phyloP scores from a whole-genome alignment of 768 basidiomycete genomes.

The Lentinus tigrinus region DNA sequence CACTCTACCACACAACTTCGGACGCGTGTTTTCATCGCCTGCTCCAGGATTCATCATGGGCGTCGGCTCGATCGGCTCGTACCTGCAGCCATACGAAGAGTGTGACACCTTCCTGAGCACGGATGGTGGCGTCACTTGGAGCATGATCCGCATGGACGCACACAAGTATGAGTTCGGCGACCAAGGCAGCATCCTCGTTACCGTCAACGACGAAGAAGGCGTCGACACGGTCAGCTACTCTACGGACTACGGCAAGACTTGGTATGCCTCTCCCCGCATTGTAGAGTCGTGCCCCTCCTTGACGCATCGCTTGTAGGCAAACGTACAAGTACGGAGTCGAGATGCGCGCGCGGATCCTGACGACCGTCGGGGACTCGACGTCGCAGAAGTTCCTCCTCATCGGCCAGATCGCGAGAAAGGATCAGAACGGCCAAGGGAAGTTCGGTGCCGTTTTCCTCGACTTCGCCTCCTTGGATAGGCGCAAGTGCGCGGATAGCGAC shows the following conservation, averaged over 20 bases:
- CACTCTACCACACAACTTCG: slow-evolving; percentile 89
- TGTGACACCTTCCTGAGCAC: slow-evolving; percentile 92
- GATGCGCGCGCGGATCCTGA: slow-evolving; percentile 72
- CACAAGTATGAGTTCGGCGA: slow-evolving; percentile 98
- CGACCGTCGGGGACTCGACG: slow-evolving; percentile 91
- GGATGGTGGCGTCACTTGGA: slow-evolving; percentile 88
- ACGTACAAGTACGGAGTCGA: slow-evolving; percentile 66
- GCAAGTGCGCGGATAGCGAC: slow-evolving; percentile 69
- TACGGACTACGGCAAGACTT: slow-evolving; percentile 76
- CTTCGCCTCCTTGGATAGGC: slow-evolving; percentile 65
- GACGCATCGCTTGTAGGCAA: slow-evolving; percentile 48
- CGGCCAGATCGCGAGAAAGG: slow-evolving; percentile 67
- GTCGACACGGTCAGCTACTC: slow-evolving; percentile 75
- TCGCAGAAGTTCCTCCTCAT: slow-evolving; percentile 94
- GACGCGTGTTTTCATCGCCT: slow-evolving; percentile 90
- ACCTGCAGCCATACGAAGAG: slow-evolving; percentile 72
- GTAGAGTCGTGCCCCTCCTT: neutral
- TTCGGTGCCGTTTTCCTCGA: slow-evolving; percentile 81
- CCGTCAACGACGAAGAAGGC: slow-evolving; percentile 81
- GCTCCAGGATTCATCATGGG: slow-evolving; percentile 96
- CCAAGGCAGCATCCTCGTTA: slow-evolving; percentile 73
- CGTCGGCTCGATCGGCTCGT: slow-evolving; percentile 83
- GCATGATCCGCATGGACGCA: slow-evolving; percentile 69
- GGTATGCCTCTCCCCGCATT: slow-evolving; percentile 46
- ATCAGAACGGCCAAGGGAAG: slow-evolving; percentile 53